Evolutionary conservation across 345 rosid species (phyloP).

Genomic region (Lepidium sativum): DNA sequence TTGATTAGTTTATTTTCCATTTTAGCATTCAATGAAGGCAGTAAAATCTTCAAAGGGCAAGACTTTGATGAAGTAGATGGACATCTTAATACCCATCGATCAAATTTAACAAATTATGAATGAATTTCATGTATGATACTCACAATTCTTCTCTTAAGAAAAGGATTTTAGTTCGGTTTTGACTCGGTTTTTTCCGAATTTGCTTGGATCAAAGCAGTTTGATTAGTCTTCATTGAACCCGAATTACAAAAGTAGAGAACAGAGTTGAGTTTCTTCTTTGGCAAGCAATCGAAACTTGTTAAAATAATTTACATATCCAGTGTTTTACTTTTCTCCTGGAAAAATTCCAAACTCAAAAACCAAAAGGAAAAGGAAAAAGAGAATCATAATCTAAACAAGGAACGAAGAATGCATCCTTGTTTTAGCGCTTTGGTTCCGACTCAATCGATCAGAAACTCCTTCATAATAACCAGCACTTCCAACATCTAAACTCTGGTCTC

Average conservation of each 20-base stretch:
- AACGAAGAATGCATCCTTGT: constrained; percentile 20
- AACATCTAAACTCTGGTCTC: constrained; percentile 11
- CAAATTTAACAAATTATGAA: neutral
- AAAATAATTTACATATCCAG: constrained; percentile 18
- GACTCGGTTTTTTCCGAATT: neutral
- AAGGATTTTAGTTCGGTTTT: neutral
- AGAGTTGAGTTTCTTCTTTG: constrained; percentile 7
- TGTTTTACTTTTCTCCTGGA: neutral
- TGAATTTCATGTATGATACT: neutral
- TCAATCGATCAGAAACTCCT: constrained; percentile 13
- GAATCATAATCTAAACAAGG: constrained; percentile 13
- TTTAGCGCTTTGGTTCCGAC: constrained; percentile 22
- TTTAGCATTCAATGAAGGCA: constrained; percentile 16
- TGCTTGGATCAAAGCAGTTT: neutral
- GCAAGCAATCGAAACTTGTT: constrained; percentile 12
- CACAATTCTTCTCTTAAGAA: neutral
- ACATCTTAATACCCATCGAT: neutral
- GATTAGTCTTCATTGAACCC: neutral
- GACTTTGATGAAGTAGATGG: neutral
- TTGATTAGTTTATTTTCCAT: neutral
- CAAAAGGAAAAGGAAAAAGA: neutral
- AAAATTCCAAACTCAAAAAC: constrained; percentile 2
- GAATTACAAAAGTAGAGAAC: neutral
- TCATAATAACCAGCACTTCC: constrained; percentile 16
- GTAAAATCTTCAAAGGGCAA: neutral